phyloP scores from a whole-genome alignment of 176 grass and related monocot species.

The Carex littledalei region DNA sequence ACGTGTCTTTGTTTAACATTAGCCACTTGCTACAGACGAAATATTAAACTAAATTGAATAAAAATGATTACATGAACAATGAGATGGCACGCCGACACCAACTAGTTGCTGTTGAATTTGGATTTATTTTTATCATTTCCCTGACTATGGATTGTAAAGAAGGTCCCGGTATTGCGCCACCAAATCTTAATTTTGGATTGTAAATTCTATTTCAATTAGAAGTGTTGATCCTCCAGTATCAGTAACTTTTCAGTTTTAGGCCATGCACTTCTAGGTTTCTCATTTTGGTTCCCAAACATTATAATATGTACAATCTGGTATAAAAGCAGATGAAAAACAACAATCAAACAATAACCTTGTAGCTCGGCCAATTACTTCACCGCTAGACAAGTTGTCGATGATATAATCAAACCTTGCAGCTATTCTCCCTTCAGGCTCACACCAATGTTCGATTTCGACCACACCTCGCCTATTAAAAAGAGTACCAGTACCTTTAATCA shows the following conservation, averaged over 20 bases:
- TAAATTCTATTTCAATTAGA: too few relatives aligned
- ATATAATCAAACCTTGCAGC: background rate
- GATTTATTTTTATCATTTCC: background rate
- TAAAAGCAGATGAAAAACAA: background rate
- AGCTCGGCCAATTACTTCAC: background rate
- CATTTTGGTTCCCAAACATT: background rate
- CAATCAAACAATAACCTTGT: background rate
- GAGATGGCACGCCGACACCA: background rate
- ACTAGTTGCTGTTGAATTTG: background rate
- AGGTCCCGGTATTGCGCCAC: background rate
- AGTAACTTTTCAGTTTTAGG: background rate
- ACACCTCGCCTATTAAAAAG: background rate
- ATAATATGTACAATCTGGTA: background rate
- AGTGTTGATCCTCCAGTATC: background rate
- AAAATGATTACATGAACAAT: background rate
- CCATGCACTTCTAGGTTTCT: background rate
- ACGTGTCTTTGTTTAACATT: slow-evolving; percentile 89
- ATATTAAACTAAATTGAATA: background rate
- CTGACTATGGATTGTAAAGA: background rate
- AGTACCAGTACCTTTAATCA: background rate
- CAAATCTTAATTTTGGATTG: too few relatives aligned
- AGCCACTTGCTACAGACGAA: slow-evolving; percentile 72
- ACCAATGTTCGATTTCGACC: background rate
- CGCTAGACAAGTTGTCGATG: background rate
- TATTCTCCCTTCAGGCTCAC: background rate